Conservation (phyloP, 768 basidiomycete species). For the Suillus brevipes region DNA sequence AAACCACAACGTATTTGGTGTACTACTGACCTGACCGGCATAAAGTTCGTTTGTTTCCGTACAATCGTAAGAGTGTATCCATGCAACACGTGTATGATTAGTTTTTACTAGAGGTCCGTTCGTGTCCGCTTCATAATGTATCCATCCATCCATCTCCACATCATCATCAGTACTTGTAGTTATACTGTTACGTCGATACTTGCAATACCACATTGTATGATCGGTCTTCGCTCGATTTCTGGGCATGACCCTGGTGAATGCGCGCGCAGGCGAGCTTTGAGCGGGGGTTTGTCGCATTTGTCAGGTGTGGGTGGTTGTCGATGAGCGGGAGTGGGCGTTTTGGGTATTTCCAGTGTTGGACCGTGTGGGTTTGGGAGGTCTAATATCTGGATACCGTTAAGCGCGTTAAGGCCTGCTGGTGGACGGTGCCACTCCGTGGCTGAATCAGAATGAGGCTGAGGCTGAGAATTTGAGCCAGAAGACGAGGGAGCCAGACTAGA, state of each 20-base stretch:
- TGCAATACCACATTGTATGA: conserved; percentile 26
- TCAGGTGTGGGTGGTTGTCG: background rate
- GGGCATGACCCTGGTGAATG: conserved; percentile 18
- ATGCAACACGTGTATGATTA: background rate
- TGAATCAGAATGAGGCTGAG: conserved; percentile 8
- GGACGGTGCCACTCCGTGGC: conserved; percentile 26
- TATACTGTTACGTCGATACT: conserved; percentile 22
- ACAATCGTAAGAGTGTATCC: conserved; percentile 19
- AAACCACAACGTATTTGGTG: too few relatives aligned
- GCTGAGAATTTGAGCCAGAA: conserved; percentile 5
- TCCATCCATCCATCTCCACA: background rate
- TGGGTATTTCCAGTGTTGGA: conserved; percentile 2
- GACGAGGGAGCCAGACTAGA: conserved; percentile 19
- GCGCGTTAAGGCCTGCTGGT: conserved; percentile 25
- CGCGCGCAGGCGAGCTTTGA: conserved; percentile 22
- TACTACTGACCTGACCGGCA: background rate
- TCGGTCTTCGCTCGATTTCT: conserved; percentile 23
- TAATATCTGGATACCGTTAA: conserved; percentile 14
- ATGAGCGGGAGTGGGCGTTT: background rate
- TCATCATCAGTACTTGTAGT: background rate
- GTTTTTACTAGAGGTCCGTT: background rate
- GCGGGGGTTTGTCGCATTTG: too few relatives aligned
- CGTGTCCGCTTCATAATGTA: background rate
- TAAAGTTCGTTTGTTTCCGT: background rate
- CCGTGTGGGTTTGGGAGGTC: conserved; percentile 25